phyloP scores from a whole-genome alignment of 108 stramenopile genomes.

The Cyclotella sp. region DNA sequence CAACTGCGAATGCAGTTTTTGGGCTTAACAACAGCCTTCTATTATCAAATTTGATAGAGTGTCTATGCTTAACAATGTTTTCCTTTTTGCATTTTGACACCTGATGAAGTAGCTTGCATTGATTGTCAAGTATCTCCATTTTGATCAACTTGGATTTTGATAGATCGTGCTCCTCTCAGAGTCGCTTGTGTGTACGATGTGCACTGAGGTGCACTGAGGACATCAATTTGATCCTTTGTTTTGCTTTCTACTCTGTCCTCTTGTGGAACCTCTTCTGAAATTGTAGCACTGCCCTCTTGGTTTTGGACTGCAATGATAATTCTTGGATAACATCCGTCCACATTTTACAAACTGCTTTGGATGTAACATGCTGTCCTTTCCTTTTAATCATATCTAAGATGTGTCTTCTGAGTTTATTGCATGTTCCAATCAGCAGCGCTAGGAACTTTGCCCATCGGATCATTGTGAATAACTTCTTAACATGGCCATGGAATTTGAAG shows the following conservation, averaged over 20 bases:
- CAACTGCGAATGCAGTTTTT: conserved; percentile 72
- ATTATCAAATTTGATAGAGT: conserved; percentile 40
- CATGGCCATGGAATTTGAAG: conserved; percentile 33
- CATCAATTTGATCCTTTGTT: conserved; percentile 41
- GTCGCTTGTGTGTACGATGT: conserved; percentile 27
- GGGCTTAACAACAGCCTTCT: conserved; percentile 66
- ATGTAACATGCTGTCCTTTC: conserved; percentile 48
- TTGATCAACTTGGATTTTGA: conserved; percentile 25
- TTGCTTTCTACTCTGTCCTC: conserved; percentile 33
- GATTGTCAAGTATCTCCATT: conserved; percentile 33
- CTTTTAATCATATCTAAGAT: conserved; percentile 56
- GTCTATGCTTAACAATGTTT: conserved; percentile 30
- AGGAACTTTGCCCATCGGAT: conserved; percentile 74
- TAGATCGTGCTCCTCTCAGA: conserved; percentile 36
- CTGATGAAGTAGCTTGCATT: conserved; percentile 53
- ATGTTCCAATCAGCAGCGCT: conserved; percentile 66
- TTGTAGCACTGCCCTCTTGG: conserved; percentile 54
- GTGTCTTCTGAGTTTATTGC: conserved; percentile 69
- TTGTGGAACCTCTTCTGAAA: conserved; percentile 66
- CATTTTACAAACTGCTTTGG: conserved; percentile 40
- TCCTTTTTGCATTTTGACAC: conserved; percentile 58
- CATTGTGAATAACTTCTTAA: conserved; percentile 23
- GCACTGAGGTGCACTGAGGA: conserved; percentile 16
- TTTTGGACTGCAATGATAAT: conserved; percentile 30
- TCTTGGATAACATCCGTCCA: conserved; percentile 38